A percentile compares a stretch with the other conserved stretches of the same genome.
Conservation (phyloP, 2,329 filamentous ascomycete genomes). For the Calonectria pseudoreteaudii region DNA sequence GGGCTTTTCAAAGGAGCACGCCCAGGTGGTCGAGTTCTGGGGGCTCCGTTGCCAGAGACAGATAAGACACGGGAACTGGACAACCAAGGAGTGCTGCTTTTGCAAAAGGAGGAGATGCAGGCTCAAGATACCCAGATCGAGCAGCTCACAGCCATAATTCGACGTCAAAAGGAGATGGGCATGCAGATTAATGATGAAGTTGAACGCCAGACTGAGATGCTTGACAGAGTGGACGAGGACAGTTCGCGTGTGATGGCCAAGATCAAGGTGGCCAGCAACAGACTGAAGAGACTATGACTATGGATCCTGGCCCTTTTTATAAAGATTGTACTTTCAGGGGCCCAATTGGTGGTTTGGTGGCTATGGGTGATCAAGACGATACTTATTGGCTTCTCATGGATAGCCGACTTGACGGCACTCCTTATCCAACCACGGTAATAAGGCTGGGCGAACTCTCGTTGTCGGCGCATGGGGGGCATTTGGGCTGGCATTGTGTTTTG, state of each 20-base stretch:
- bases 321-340: slow-evolving; percentile 41
- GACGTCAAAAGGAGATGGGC: slow-evolving; percentile 82
- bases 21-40: slow-evolving; percentile 73
- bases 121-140: slow-evolving; percentile 82
- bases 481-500: slow-evolving; percentile 19
- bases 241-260: slow-evolving; percentile 75
- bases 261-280: slow-evolving; percentile 79
- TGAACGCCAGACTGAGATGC: slow-evolving; percentile 76
- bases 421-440: slow-evolving; percentile 34
- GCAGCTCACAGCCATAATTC: slow-evolving; percentile 75
- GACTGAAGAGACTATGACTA: slow-evolving; percentile 73
- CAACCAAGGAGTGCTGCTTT: slow-evolving; percentile 78
- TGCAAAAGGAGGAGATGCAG: slow-evolving; percentile 80
- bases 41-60: slow-evolving; percentile 79
- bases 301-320: slow-evolving; percentile 40
- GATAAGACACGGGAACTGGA: slow-evolving; percentile 81
- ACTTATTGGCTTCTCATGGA: slow-evolving; percentile 42
- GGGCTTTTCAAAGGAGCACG: slow-evolving; percentile 56
- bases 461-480: slow-evolving; percentile 11
- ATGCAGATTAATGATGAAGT: slow-evolving; percentile 81
- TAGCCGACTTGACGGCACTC: slow-evolving; percentile 42
- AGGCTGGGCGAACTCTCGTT: slow-evolving; percentile 24
- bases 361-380: slow-evolving; percentile 43
- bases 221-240: slow-evolving; percentile 75
- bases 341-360: slow-evolving; percentile 48